Evolutionary conservation across 2,329 filamentous ascomycete species (phyloP).

Genomic region (Didymella pomorum): DNA sequence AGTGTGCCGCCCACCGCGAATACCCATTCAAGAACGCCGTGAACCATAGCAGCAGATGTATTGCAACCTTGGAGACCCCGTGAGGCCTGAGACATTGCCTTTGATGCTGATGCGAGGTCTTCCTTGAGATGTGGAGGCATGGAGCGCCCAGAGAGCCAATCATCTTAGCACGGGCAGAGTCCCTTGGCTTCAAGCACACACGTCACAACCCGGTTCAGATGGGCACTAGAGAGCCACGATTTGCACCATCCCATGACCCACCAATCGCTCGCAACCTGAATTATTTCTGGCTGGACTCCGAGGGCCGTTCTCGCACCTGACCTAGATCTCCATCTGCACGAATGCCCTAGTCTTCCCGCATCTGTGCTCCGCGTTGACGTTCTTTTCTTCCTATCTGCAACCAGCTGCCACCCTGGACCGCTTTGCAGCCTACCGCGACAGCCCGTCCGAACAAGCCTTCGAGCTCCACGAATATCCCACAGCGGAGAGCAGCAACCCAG

Average conservation of each 20-base stretch:
- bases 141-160: slow-evolving; percentile 12
- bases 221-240: slow-evolving; percentile 12
- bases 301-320: slow-evolving; percentile 22
- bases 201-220: slow-evolving; percentile 16
- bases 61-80: not conserved
- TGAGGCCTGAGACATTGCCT: not conserved
- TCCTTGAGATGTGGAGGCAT: slow-evolving; percentile 9
- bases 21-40: slow-evolving; percentile 1
- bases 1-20: slow-evolving; percentile 7
- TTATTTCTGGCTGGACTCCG: slow-evolving; percentile 19
- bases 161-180: slow-evolving; percentile 14
- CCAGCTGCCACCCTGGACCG: slow-evolving; percentile 39
- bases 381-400: slow-evolving; percentile 15
- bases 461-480: slow-evolving; percentile 44
- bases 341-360: slow-evolving; percentile 20
- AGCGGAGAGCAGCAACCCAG: slow-evolving; percentile 5
- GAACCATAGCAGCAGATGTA: slow-evolving; percentile 4
- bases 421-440: slow-evolving; percentile 30
- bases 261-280: slow-evolving; percentile 15
- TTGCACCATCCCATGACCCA: slow-evolving; percentile 14
- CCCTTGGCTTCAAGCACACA: slow-evolving; percentile 17
- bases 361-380: slow-evolving; percentile 17
- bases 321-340: slow-evolving; percentile 19
- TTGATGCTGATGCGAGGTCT: not conserved
- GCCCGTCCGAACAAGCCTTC: slow-evolving; percentile 32